phyloP scores from a whole-genome alignment of 2,329 filamentous ascomycete genomes.

The Colletotrichum phormii region DNA sequence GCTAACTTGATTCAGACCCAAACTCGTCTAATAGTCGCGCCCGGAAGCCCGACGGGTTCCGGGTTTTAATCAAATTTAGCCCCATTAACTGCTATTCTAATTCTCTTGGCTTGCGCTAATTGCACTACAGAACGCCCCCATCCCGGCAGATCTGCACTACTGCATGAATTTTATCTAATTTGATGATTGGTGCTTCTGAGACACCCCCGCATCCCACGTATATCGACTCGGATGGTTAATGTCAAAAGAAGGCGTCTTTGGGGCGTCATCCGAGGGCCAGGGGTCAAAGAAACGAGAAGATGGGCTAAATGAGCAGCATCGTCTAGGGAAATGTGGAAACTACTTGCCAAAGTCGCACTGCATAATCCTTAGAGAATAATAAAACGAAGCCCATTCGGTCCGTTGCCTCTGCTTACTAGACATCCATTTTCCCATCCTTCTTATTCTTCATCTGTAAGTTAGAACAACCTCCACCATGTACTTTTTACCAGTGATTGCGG shows the following conservation, averaged over 20 bases:
- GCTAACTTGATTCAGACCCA: neutral
- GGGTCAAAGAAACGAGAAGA: neutral
- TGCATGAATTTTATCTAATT: constrained; percentile 15
- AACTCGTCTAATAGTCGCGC: constrained; percentile 4
- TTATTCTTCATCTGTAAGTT: neutral
- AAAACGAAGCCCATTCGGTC: neutral
- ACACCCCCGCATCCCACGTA: constrained; percentile 8
- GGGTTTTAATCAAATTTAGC: neutral
- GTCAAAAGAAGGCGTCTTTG: neutral
- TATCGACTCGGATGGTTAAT: constrained; percentile 14
- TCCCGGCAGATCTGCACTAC: neutral
- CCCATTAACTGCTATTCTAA: neutral
- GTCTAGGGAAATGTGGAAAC: neutral
- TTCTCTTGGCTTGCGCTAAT: neutral
- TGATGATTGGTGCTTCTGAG: neutral
- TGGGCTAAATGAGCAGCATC: neutral
- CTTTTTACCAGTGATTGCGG: neutral
- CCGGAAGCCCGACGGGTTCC: neutral
- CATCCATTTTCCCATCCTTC: neutral
- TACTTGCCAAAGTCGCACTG: neutral
- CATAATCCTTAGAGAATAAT: neutral
- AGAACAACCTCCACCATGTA: neutral
- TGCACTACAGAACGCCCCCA: neutral
- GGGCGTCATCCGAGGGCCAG: neutral
- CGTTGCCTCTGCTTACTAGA: neutral